Evolutionary conservation across 306 rosid species (phyloP).

Genomic region (Senna tora): DNA sequence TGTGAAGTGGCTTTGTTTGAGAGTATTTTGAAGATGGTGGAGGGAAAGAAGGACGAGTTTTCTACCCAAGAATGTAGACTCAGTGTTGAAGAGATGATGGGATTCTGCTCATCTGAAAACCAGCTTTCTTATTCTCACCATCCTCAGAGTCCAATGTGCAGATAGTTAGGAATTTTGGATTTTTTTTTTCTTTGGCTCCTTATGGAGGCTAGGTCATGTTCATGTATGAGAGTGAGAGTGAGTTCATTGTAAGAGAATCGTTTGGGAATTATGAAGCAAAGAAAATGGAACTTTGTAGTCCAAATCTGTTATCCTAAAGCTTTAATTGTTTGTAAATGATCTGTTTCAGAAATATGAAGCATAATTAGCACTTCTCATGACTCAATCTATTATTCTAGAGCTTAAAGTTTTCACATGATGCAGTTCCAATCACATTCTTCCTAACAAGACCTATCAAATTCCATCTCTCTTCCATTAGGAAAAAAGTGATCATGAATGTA

Average conservation of each 20-base stretch:
- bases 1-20: constrained; percentile 79
- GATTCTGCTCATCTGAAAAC: constrained; percentile 55
- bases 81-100: constrained; percentile 47
- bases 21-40: constrained; percentile 68
- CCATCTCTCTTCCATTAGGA: neutral
- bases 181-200: constrained; percentile 35
- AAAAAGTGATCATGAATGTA: constrained; percentile 9
- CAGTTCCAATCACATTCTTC: constrained; percentile 11
- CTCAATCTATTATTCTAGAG: constrained; percentile 19
- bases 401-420: neutral
- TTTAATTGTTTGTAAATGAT: neutral
- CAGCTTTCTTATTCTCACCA: constrained; percentile 58
- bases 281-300: constrained; percentile 26
- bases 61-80: constrained; percentile 48
- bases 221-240: constrained; percentile 36
- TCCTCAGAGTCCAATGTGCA: constrained; percentile 85
- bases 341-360: neutral
- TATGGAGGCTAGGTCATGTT: constrained; percentile 45
- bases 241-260: constrained; percentile 33
- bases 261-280: constrained; percentile 31
- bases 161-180: constrained; percentile 49
- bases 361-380: neutral
- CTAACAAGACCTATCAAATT: neutral
- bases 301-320: constrained; percentile 7
- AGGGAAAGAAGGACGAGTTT: constrained; percentile 49